phyloP scores from a whole-genome alignment of 2,329 filamentous ascomycete species.

The Diplodia seriata region DNA sequence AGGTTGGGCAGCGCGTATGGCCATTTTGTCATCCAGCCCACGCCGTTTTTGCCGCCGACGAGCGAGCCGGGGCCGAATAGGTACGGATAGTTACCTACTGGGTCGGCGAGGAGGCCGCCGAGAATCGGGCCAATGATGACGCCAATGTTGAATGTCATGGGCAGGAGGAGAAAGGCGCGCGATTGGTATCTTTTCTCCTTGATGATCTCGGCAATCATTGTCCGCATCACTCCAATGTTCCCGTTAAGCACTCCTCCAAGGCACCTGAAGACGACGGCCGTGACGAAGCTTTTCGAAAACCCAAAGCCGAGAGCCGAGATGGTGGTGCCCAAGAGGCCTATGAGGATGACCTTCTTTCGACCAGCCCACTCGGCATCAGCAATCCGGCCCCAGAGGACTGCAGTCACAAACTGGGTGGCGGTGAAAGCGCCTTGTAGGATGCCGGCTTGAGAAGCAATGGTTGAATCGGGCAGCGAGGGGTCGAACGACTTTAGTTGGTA shows the following conservation, averaged over 20 bases:
- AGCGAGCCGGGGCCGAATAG: slow-evolving; percentile 67
- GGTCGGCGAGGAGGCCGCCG: slow-evolving; percentile 70
- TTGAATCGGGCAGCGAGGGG: slow-evolving; percentile 61
- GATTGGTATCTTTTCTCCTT: slow-evolving; percentile 69
- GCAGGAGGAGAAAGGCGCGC: slow-evolving; percentile 65
- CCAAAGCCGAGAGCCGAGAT: slow-evolving; percentile 73
- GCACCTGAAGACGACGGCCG: slow-evolving; percentile 69
- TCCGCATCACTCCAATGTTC: slow-evolving; percentile 76
- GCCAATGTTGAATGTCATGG: slow-evolving; percentile 72
- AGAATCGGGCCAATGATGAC: slow-evolving; percentile 55
- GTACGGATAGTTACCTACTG: slow-evolving; percentile 65
- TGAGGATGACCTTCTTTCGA: slow-evolving; percentile 77
- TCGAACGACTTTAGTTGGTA: slow-evolving; percentile 87
- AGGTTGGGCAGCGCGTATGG: slow-evolving; percentile 75
- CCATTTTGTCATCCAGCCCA: slow-evolving; percentile 69
- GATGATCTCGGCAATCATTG: slow-evolving; percentile 76
- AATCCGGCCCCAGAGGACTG: slow-evolving; percentile 80
- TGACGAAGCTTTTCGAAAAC: slow-evolving; percentile 67
- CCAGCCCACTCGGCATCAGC: slow-evolving; percentile 68
- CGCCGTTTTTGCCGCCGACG: slow-evolving; percentile 64
- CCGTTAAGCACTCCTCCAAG: slow-evolving; percentile 74
- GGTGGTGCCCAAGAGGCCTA: slow-evolving; percentile 75
- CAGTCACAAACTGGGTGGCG: slow-evolving; percentile 80
- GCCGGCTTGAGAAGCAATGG: slow-evolving; percentile 78
- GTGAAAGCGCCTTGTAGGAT: slow-evolving; percentile 81